Evolutionary conservation across 139 green algal species (phyloP).

Genomic region (Coelastrella sp.): DNA sequence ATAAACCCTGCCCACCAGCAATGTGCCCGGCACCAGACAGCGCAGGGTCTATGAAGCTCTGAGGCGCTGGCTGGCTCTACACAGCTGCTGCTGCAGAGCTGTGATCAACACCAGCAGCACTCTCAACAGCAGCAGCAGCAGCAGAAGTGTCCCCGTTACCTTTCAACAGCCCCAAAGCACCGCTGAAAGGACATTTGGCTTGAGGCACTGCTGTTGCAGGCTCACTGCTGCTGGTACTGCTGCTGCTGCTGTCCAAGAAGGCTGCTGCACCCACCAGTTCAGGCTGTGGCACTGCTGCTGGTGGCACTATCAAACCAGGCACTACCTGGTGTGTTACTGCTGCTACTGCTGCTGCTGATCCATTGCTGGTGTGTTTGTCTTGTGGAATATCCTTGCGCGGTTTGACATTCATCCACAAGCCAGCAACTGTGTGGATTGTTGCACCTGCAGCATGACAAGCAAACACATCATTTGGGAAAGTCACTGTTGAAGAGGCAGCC

Average conservation of each 20-base stretch:
- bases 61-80: background rate
- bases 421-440: conserved; percentile 90
- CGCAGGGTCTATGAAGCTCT: too few relatives aligned
- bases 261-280: conserved; percentile 20
- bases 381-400: conserved; percentile 32
- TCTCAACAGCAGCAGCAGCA: background rate
- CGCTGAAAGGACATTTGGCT: conserved; percentile 38
- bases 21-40: too few relatives aligned
- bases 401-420: conserved; percentile 71
- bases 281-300: background rate
- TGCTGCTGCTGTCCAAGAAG: conserved; percentile 20
- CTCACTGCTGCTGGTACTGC: conserved; percentile 5
- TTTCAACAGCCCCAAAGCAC: conserved; percentile 6
- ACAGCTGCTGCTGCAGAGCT: background rate
- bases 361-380: conserved; percentile 30
- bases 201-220: background rate
- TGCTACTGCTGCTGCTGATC: conserved; percentile 34
- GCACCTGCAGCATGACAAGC: conserved; percentile 62
- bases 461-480: too few relatives aligned
- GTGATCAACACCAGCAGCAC: background rate
- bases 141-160: background rate
- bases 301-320: too few relatives aligned
- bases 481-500: too few relatives aligned
- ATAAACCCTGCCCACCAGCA: too few relatives aligned
- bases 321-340: background rate